Base-by-base conservation (phyloP, 1,139 yeast species). In the Hemisphaericaspora xylanilytica region DNA sequence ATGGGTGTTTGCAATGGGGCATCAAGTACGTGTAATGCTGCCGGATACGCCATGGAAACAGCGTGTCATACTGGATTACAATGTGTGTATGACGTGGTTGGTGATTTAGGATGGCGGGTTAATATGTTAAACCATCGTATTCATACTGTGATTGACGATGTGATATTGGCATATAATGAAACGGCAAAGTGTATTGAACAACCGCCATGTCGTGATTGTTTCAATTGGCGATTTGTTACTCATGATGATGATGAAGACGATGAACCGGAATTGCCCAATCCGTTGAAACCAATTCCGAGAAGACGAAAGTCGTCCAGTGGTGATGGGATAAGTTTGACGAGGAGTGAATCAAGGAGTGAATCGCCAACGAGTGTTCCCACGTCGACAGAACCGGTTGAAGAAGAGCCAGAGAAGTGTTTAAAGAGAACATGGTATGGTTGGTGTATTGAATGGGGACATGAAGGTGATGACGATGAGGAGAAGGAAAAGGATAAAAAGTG, bases 1-100 rank as follows among this genome's bases (percentile, higher is more conserved):
- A 85, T 90, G 95, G 99, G 99, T 0, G 90, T 88, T 5, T 92
- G 98, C 59, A 89, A 87, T 55, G 99, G 99, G 4, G 95, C 95
- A 1, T 81, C 94, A 7, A 85, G 95, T 1, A 64, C 92, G 3
- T 92, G 99, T 60, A 83, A 92, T 51, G 75, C 87, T 11, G 97
- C 87, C 0, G 98, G 98, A 0, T 92, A 89, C 60, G 98, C 98
- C 9, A 84, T 92, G 97, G 98, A 92, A 58, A 85, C 97, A 0
- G 83, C 84, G 29, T 92, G 99, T 56, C 99, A 92, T 58, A 79
- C 96, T 0, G 99, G 98, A 0, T 75, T 77, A 55, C 81, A 80
- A 41, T 92, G 98, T 58, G 75, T 84, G 15, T 94, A 92, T 63
- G 98, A 92, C 55, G 92, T 85, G 15, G 96, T 90, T 12, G 74